phyloP scores from a whole-genome alignment of 345 rosid genomes.

The Populus simonii region DNA sequence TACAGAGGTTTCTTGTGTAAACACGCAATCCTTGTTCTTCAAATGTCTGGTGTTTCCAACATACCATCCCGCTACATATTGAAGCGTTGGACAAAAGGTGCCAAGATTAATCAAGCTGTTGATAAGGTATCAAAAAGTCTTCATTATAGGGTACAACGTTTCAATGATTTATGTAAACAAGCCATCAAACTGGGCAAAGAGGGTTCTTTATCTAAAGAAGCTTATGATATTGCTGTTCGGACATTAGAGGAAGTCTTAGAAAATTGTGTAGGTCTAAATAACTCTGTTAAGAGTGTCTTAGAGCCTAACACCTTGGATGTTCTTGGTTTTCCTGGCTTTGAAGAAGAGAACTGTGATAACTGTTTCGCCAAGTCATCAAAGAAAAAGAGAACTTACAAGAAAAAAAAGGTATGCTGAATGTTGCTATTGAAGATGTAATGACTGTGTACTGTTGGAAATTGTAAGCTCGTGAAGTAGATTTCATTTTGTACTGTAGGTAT shows the following conservation, averaged over 20 bases:
- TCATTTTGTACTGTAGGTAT: conserved; percentile 32
- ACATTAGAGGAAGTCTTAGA: conserved; percentile 36
- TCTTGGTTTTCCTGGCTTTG: conserved; percentile 28
- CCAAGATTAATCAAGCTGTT: conserved; percentile 23
- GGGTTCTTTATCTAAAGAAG: conserved; percentile 42
- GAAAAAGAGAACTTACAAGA: conserved; percentile 48
- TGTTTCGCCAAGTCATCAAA: conserved; percentile 28
- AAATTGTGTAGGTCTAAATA: conserved; percentile 24
- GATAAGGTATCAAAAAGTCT: conserved; percentile 16
- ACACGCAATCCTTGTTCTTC: conserved; percentile 46
- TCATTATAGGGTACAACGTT: conserved; percentile 32
- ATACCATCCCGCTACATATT: conserved; percentile 36
- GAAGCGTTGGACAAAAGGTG: conserved; percentile 45
- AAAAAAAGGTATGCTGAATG: conserved; percentile 47
- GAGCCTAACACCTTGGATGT: conserved; percentile 29
- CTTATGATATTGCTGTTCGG: conserved; percentile 34
- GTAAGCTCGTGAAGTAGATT: conserved; percentile 14
- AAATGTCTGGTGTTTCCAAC: conserved; percentile 30
- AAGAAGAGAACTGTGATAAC: conserved; percentile 23
- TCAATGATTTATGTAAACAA: conserved; percentile 39
- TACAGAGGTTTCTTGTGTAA: conserved; percentile 46
- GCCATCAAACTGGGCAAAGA: conserved; percentile 40
- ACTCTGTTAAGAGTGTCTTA: conserved; percentile 27
- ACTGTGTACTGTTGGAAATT: background rate
- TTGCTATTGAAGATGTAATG: conserved; percentile 10